These are phyloP conservation scores for Cyclaneusma minus DNA, from an alignment of 2,329 filamentous ascomycete genomes.

Conservation along the genomic window DNA sequence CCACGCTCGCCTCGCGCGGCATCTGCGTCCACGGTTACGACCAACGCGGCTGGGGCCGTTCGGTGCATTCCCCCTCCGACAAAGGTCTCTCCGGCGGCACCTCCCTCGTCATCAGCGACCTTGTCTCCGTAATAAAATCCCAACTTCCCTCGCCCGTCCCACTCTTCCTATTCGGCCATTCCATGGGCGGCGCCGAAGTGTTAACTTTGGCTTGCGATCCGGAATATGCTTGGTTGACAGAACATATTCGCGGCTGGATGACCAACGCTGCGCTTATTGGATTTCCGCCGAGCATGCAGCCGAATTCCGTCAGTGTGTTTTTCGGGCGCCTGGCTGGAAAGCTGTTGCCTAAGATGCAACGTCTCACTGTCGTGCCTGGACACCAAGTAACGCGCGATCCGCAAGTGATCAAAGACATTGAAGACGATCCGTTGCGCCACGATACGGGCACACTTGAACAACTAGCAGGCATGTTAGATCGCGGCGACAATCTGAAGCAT, in stretches of 20 bases:
- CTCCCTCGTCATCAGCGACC: conserved; percentile 55
- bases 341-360: conserved; percentile 51
- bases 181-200: conserved; percentile 74
- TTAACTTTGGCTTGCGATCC: conserved; percentile 41
- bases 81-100: conserved; percentile 64
- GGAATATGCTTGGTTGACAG: conserved; percentile 35
- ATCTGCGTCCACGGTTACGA: conserved; percentile 70
- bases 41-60: conserved; percentile 79
- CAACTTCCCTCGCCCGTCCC: conserved; percentile 40
- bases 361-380: conserved; percentile 48
- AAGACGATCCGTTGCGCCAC: conserved; percentile 58
- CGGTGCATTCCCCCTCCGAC: conserved; percentile 43
- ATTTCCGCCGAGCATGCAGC: conserved; percentile 49
- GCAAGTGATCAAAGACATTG: conserved; percentile 41
- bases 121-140: conserved; percentile 56
- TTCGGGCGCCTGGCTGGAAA: conserved; percentile 52
- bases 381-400: conserved; percentile 53
- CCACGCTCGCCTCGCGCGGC: conserved; percentile 48
- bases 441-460: conserved; percentile 78
- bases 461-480: conserved; percentile 61
- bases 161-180: conserved; percentile 77
- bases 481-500: conserved; percentile 42
- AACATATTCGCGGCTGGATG: conserved; percentile 55
- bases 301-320: conserved; percentile 44
- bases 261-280: conserved; percentile 67